phyloP scores from a whole-genome alignment of 2,329 filamentous ascomycete species.

The Salinomyces thailandicus region DNA sequence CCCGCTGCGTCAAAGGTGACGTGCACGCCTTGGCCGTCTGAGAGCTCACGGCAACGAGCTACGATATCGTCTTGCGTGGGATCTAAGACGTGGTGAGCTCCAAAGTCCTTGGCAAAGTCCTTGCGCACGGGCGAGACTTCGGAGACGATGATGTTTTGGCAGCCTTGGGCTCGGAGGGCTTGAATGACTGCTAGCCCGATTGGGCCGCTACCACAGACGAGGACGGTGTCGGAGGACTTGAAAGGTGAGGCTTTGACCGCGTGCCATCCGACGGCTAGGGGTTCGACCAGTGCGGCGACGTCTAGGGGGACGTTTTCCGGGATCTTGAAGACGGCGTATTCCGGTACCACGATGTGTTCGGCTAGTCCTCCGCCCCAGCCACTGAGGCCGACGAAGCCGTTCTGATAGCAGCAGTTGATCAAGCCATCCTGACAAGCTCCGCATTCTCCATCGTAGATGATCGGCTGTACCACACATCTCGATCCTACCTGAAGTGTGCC shows the following conservation, averaged over 20 bases:
- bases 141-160: slow-evolving; percentile 43
- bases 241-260: slow-evolving; percentile 42
- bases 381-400: slow-evolving; percentile 44
- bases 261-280: slow-evolving; percentile 47
- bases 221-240: slow-evolving; percentile 35
- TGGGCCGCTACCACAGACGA: slow-evolving; percentile 44
- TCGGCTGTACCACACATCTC: slow-evolving; percentile 37
- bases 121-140: slow-evolving; percentile 40
- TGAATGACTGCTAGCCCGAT: slow-evolving; percentile 44
- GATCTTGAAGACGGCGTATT: slow-evolving; percentile 36
- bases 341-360: slow-evolving; percentile 43
- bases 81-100: slow-evolving; percentile 43
- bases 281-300: slow-evolving; percentile 44
- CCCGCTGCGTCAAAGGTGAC: slow-evolving; percentile 45
- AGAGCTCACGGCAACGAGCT: slow-evolving; percentile 33
- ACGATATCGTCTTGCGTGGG: slow-evolving; percentile 41
- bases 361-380: slow-evolving; percentile 44
- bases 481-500: slow-evolving; percentile 39
- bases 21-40: slow-evolving; percentile 37
- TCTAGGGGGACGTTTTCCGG: slow-evolving; percentile 44
- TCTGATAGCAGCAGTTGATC: slow-evolving; percentile 45
- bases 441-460: slow-evolving; percentile 46
- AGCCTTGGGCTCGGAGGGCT: slow-evolving; percentile 33
- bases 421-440: slow-evolving; percentile 42
- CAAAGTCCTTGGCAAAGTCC: slow-evolving; percentile 41